Conservation (phyloP, 192 early-diverging fungal species). For the Umbelopsis vinacea region DNA sequence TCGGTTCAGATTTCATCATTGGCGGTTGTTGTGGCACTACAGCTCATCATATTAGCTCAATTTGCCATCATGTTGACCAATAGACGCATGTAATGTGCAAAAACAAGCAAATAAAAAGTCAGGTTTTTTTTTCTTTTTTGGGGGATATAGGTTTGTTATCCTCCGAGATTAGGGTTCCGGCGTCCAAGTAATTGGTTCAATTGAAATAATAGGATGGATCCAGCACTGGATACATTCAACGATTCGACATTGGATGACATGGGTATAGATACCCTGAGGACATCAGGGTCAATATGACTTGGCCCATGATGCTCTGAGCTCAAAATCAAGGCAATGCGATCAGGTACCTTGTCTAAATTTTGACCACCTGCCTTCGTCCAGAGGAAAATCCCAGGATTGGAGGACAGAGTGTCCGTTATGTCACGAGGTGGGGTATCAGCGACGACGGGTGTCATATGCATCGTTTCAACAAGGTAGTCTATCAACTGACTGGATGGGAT, state of each 20-base stretch:
- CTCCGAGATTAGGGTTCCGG: too few species aligned
- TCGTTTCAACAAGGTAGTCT: conserved; percentile 17
- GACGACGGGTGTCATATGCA: conserved; percentile 41
- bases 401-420: not conserved
- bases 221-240: conserved; percentile 49
- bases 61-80: not conserved
- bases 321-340: conserved; percentile 44
- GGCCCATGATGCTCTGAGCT: conserved; percentile 53
- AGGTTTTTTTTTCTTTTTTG: too few species aligned
- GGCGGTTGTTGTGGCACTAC: conserved; percentile 69
- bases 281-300: conserved; percentile 26
- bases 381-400: not conserved
- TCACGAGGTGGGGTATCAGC: conserved; percentile 41
- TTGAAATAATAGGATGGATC: conserved; percentile 51
- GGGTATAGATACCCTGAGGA: conserved; percentile 49
- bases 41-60: conserved; percentile 49
- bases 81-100: not conserved
- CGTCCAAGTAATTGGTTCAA: conserved; percentile 36
- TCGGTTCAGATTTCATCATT: conserved; percentile 49
- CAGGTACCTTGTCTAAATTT: conserved; percentile 24
- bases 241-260: conserved; percentile 50
- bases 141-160: too few species aligned
- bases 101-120: too few species aligned
- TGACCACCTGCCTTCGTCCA: not conserved
- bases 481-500: conserved; percentile 25